A percentile compares a stretch with the other conserved stretches of the same genome.
Conservation (phyloP, 345 rosid genomes). For the Citrus australasica region DNA sequence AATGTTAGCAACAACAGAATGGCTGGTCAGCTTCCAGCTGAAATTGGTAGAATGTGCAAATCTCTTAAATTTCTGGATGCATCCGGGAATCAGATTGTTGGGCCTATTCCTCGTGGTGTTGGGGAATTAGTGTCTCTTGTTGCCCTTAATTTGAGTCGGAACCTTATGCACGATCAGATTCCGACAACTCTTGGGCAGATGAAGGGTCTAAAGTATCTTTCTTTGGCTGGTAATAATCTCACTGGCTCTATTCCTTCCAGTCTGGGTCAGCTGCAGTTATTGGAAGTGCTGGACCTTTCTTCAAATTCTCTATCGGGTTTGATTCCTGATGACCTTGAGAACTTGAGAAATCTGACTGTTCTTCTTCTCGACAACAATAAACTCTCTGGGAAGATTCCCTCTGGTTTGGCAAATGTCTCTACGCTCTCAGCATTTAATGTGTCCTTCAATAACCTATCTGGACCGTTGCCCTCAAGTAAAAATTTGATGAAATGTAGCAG, state of each 20-base stretch:
- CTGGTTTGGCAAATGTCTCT: slow-evolving; percentile 42
- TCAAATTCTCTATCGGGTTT: slow-evolving; percentile 53
- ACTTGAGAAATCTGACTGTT: slow-evolving; percentile 41
- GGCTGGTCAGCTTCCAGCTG: slow-evolving; percentile 42
- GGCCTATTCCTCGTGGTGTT: slow-evolving; percentile 39
- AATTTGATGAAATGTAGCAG: slow-evolving; percentile 42
- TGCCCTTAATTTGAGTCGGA: slow-evolving; percentile 48
- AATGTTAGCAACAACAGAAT: slow-evolving; percentile 55
- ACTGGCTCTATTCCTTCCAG: slow-evolving; percentile 48
- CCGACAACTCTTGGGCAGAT: slow-evolving; percentile 36
- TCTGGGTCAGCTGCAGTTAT: slow-evolving; percentile 36
- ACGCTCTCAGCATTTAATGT: slow-evolving; percentile 48
- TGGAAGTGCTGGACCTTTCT: slow-evolving; percentile 55
- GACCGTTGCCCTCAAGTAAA: slow-evolving; percentile 46
- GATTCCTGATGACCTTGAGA: slow-evolving; percentile 44
- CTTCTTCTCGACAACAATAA: slow-evolving; percentile 60
- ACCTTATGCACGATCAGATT: slow-evolving; percentile 44
- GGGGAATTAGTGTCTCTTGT: slow-evolving; percentile 42
- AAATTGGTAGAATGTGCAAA: slow-evolving; percentile 41
- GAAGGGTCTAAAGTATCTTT: slow-evolving; percentile 39
- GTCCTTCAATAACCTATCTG: slow-evolving; percentile 61
- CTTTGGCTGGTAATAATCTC: slow-evolving; percentile 54
- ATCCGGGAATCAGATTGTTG: slow-evolving; percentile 49
- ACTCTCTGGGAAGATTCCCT: slow-evolving; percentile 59
- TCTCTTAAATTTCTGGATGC: slow-evolving; percentile 49